These are phyloP conservation scores for Fallopia convolvulus DNA, from an alignment of 148 eudicot genomes.

Conservation along the genomic window DNA sequence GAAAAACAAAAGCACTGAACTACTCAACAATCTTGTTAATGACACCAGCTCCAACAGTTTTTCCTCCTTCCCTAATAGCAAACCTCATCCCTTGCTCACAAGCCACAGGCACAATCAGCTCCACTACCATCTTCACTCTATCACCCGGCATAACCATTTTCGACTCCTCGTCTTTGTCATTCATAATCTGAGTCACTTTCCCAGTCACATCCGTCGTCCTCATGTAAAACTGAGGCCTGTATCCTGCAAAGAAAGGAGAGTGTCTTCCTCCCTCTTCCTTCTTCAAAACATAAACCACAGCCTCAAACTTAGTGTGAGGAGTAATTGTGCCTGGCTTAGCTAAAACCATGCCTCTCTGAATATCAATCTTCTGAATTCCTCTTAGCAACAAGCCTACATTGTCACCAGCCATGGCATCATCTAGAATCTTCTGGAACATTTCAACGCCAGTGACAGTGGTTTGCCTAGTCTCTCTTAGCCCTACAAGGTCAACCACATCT, in stretches of 20 bases:
- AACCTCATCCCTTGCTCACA: conserved; percentile 94
- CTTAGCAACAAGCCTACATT: conserved; percentile 86
- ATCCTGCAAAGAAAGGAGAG: conserved; percentile 81
- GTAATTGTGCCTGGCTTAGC: conserved; percentile 78
- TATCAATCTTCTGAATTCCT: conserved; percentile 25
- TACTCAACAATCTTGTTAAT: conserved; percentile 17
- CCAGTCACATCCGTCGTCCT: conserved; percentile 95
- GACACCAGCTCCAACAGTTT: conserved; percentile 98
- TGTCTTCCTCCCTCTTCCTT: conserved; percentile 98
- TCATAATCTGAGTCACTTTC: conserved; percentile 58
- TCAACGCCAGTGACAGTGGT: conserved; percentile 91
- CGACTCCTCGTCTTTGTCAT: conserved; percentile 85
- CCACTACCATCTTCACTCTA: conserved; percentile 86
- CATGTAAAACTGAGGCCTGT: conserved; percentile 91
- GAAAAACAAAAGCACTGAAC: neutral
- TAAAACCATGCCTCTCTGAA: conserved; percentile 87
- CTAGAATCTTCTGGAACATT: conserved; percentile 90
- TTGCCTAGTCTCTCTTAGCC: conserved; percentile 57
- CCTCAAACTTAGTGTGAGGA: conserved; percentile 73
- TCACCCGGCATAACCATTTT: conserved; percentile 99
- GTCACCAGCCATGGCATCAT: conserved; percentile 91
- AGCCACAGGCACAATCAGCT: conserved; percentile 79
- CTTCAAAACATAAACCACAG: conserved; percentile 85
- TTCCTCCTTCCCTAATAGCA: conserved; percentile 98
- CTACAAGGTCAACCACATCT: conserved; percentile 69